These are phyloP conservation scores for Nepenthes alata DNA, from an alignment of 179 eudicot genomes.

Conservation along the genomic window DNA sequence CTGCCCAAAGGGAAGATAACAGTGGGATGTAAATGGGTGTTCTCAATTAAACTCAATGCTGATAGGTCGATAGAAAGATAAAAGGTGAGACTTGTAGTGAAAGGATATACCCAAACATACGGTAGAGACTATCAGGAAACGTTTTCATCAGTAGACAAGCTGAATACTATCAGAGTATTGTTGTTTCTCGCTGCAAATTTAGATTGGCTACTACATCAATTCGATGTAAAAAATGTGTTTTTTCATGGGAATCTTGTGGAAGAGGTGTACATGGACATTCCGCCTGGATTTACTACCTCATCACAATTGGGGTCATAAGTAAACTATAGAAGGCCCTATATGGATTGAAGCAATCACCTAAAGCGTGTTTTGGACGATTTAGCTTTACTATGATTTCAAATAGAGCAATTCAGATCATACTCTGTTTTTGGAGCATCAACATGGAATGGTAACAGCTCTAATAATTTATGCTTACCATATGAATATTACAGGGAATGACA, in stretches of 20 bases:
- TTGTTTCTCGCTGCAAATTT: neutral
- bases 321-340: neutral
- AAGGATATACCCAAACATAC: neutral
- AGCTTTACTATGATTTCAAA: neutral
- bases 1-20: constrained; percentile 1
- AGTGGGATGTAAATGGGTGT: constrained; percentile 3
- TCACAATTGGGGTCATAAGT: neutral
- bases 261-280: neutral
- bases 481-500: neutral
- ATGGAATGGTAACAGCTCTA: neutral
- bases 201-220: neutral
- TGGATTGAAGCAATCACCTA: neutral
- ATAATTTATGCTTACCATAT: neutral
- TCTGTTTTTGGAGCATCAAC: neutral
- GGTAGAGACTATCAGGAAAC: neutral
- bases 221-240: neutral
- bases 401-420: neutral
- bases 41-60: neutral
- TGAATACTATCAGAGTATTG: neutral
- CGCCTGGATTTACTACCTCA: neutral
- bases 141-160: neutral
- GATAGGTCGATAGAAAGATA: neutral
- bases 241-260: neutral
- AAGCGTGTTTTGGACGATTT: neutral
- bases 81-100: neutral